Conservation (phyloP, 108 stramenopile species). For the Nitzschia sp. region DNA sequence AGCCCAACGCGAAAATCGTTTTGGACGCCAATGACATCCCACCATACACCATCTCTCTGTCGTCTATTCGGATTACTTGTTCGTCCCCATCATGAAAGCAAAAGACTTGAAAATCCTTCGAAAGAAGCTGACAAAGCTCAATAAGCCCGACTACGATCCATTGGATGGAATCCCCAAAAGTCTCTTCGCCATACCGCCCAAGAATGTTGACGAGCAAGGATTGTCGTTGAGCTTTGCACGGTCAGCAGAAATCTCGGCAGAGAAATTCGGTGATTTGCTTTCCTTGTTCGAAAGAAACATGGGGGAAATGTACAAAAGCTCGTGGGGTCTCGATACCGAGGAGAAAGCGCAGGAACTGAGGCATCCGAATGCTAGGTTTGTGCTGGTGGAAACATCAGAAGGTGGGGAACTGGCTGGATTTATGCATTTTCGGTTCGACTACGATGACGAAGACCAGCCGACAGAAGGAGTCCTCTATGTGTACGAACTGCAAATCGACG, state of each 20-base stretch:
- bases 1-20: background rate
- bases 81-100: constrained; percentile 23
- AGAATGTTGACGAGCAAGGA: background rate
- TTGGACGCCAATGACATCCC: no score
- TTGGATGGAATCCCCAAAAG: constrained; percentile 2
- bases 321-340: constrained; percentile 80
- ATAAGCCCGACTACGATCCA: constrained; percentile 22
- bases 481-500: constrained; percentile 78
- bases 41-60: background rate
- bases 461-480: constrained; percentile 49
- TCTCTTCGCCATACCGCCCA: background rate
- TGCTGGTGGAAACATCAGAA: constrained; percentile 34
- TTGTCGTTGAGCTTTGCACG: constrained; percentile 13
- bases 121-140: constrained; percentile 21
- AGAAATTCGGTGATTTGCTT: constrained; percentile 27
- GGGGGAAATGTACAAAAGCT: constrained; percentile 67
- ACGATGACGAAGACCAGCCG: constrained; percentile 68
- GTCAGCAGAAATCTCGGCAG: constrained; percentile 1
- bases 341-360: constrained; percentile 62
- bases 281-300: constrained; percentile 75
- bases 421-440: constrained; percentile 82
- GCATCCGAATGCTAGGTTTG: constrained; percentile 67
- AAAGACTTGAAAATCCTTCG: constrained; percentile 39
- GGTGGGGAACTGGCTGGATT: constrained; percentile 48
- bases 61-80: background rate